phyloP scores from a whole-genome alignment of 148 eudicot genomes.

The Camellia granthamiana region DNA sequence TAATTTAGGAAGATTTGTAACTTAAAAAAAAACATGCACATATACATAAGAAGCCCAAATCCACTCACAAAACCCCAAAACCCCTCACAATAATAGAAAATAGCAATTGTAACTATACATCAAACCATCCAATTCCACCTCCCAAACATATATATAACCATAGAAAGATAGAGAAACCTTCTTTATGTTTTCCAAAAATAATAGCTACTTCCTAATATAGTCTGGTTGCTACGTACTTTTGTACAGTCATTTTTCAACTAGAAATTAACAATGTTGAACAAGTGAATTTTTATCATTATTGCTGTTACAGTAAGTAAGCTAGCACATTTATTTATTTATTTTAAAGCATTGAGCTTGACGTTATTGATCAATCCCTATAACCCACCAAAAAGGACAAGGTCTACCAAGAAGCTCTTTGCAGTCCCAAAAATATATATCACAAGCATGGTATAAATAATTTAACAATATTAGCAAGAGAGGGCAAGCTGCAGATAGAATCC shows the following conservation, averaged over 20 bases:
- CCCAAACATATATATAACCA: too few relatives aligned
- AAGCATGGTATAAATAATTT: background rate
- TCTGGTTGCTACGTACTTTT: background rate
- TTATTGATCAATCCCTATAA: too few relatives aligned
- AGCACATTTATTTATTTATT: too few relatives aligned
- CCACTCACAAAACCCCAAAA: background rate
- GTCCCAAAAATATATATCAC: background rate
- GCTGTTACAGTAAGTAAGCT: too few relatives aligned
- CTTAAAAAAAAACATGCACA: background rate
- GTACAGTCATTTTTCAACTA: background rate
- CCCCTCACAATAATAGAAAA: background rate
- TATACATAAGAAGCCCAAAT: background rate
- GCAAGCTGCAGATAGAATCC: constrained; percentile 10
- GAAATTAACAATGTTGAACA: background rate
- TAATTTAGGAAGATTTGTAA: background rate
- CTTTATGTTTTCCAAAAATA: background rate
- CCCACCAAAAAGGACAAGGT: background rate
- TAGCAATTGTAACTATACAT: background rate
- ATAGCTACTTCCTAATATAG: background rate
- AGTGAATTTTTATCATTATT: background rate
- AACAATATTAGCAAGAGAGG: background rate
- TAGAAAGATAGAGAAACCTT: background rate
- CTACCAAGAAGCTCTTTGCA: background rate
- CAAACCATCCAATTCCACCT: background rate
- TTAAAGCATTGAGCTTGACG: too few relatives aligned